A percentile compares a stretch with the other conserved stretches of the same genome.
Conservation (phyloP, 345 rosid genomes). For the Eucalyptus rudis region DNA sequence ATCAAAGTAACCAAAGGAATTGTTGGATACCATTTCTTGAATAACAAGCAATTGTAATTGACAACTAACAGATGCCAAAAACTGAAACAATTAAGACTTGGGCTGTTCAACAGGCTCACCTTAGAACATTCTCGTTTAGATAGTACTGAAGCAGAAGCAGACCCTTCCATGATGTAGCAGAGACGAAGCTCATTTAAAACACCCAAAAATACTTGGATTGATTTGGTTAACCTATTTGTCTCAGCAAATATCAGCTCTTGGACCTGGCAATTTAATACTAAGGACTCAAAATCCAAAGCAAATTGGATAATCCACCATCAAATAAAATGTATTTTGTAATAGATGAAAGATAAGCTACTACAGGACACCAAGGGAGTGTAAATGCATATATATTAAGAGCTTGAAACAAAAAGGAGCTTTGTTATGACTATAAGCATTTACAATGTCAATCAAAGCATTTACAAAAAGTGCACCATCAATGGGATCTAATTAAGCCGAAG, state of each 20-base stretch:
- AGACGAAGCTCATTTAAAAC: constrained; percentile 81
- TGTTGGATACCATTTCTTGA: not conserved
- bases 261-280: constrained; percentile 30
- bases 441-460: not conserved
- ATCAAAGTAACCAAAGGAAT: not conserved
- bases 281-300: not conserved
- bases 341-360: not conserved
- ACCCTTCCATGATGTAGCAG: constrained; percentile 52
- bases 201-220: constrained; percentile 75
- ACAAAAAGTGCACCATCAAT: not conserved
- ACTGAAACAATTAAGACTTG: not conserved
- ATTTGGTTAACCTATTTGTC: constrained; percentile 64
- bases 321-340: not conserved
- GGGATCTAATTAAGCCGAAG: not conserved
- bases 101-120: constrained; percentile 9
- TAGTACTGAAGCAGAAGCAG: constrained; percentile 23
- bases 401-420: not conserved
- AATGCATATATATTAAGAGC: not conserved
- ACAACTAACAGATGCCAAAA: not conserved
- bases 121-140: constrained; percentile 50
- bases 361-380: not conserved
- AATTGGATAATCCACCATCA: not conserved
- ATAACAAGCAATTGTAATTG: not conserved
- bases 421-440: not conserved
- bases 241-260: constrained; percentile 58